Evolutionary conservation across 352 stramenopile species (phyloP), one percentile per base, ranked within the genome.

Genomic region (Pythium phragmiticola): DNA sequence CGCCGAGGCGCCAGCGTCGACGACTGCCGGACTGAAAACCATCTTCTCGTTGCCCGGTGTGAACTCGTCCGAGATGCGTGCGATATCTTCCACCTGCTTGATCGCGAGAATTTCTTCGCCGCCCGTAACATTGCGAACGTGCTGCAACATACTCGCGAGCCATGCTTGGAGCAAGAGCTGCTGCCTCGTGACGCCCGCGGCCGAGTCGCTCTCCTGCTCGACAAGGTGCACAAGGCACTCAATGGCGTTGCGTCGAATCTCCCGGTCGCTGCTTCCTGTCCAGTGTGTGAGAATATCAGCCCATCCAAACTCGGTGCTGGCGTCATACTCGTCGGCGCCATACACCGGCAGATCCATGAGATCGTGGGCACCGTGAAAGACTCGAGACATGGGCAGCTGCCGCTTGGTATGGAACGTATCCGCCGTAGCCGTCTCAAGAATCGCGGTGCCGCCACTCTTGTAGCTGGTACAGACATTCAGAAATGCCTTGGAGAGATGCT

Each of bases 251-350:
- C 73, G 47, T 5, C 87, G 76, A 17, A 93, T 78, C 46, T 82
- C 66, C 6, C 70, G 70, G 21, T 87, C 65, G 21, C 73, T 48
- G 37, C 76, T 92, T n/a, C 73, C 70, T 13, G 74, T 84, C 87
- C 87, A 95, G 36, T 76, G 57, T 1, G 84, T 92, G 30, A 93
- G 53, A 28, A 95, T 90, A 51, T 95, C 87, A 28, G 89, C 75
- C 87, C 87, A 95, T 0, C 87, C 87, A 47, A 90, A 82, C 60
- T 93, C 76, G 12, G 78, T 90, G 42, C 58, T 85, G 21, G 78
- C 68, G 43, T 95, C 84, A 62, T 89, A 90, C 41, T 95, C 87
- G 49, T 88, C 84, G 34, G 82, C 84, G 9, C 82, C 84, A 13
- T 88, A 59, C 3, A 93, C 75, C 4, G 84, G 84, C 17, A 93